Evolutionary conservation across 805 yeast species (phyloP).

Genomic region (Candida methanosorbosa): DNA sequence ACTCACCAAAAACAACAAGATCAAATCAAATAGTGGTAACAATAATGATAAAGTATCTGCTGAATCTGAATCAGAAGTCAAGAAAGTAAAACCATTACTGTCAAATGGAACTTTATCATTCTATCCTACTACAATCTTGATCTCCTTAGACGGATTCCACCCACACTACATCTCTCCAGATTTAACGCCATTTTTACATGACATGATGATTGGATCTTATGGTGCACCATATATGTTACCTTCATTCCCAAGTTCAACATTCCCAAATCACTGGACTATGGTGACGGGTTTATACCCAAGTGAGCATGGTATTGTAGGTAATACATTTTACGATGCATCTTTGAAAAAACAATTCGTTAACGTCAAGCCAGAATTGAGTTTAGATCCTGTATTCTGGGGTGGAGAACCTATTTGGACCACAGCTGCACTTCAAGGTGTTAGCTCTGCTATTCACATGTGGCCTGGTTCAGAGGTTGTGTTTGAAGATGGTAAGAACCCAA

Average conservation of each 20-base stretch:
- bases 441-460: slow-evolving; percentile 89
- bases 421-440: slow-evolving; percentile 51
- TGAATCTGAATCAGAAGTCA: neutral
- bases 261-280: slow-evolving; percentile 88
- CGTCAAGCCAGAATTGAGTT: slow-evolving; percentile 43
- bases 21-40: neutral
- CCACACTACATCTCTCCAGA: slow-evolving; percentile 70
- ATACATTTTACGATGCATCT: slow-evolving; percentile 63
- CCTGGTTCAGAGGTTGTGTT: slow-evolving; percentile 81
- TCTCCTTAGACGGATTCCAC: slow-evolving; percentile 86
- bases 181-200: slow-evolving; percentile 65
- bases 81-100: slow-evolving; percentile 14
- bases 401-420: slow-evolving; percentile 89
- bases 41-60: neutral
- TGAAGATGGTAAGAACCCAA: slow-evolving; percentile 37
- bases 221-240: slow-evolving; percentile 84
- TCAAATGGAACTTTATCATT: slow-evolving; percentile 62
- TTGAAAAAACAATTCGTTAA: slow-evolving; percentile 51
- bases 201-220: slow-evolving; percentile 39
- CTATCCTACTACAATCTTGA: slow-evolving; percentile 70
- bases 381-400: slow-evolving; percentile 69
- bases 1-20: slow-evolving; percentile 2
- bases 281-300: slow-evolving; percentile 81
- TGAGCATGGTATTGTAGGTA: slow-evolving; percentile 82
- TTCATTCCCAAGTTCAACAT: slow-evolving; percentile 81